Percentiles rank a stretch among this genome's conserved stretches.
Evolutionary conservation across 306 rosid genomes (phyloP).

Genomic region (Ammopiptanthus mongolicus): DNA sequence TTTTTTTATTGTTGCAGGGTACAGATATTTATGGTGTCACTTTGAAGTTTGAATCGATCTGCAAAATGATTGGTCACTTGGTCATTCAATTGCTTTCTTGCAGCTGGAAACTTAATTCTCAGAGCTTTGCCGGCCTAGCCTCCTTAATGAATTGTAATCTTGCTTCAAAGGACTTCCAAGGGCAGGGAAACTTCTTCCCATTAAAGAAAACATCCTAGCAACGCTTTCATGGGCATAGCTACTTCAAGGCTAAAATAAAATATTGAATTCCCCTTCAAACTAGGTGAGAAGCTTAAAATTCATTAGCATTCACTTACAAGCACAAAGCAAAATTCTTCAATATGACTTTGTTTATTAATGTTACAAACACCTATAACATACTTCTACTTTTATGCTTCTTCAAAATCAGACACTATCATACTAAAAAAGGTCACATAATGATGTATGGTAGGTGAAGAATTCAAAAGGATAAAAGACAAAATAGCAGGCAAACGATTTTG

Average conservation of each 20-base stretch:
- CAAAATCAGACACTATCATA: not conserved
- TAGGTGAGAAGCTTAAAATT: not conserved
- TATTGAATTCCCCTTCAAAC: not conserved
- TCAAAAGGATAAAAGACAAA: not conserved
- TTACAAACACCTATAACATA: slow-evolving; percentile 10
- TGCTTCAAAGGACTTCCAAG: slow-evolving; percentile 22
- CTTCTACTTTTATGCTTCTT: not conserved
- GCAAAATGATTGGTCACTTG: not conserved
- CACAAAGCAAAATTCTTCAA: not conserved
- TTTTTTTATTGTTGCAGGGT: not conserved
- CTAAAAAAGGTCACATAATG: not conserved
- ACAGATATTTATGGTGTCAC: not conserved
- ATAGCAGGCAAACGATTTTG: not conserved
- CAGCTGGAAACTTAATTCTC: not conserved
- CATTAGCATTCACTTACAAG: not conserved
- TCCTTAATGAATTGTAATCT: slow-evolving; percentile 1
- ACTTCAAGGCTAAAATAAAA: not conserved
- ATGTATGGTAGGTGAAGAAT: not conserved
- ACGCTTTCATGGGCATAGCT: not conserved
- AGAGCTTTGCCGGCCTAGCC: not conserved
- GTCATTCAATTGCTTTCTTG: not conserved
- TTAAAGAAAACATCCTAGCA: not conserved
- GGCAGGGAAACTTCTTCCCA: not conserved
- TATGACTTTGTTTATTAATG: not conserved
- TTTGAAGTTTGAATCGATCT: not conserved